Evolutionary conservation across 1,284 basidiomycete genomes (phyloP), one percentile per base, ranked within the genome.

Genomic region (Cryptococcus hybrid): DNA sequence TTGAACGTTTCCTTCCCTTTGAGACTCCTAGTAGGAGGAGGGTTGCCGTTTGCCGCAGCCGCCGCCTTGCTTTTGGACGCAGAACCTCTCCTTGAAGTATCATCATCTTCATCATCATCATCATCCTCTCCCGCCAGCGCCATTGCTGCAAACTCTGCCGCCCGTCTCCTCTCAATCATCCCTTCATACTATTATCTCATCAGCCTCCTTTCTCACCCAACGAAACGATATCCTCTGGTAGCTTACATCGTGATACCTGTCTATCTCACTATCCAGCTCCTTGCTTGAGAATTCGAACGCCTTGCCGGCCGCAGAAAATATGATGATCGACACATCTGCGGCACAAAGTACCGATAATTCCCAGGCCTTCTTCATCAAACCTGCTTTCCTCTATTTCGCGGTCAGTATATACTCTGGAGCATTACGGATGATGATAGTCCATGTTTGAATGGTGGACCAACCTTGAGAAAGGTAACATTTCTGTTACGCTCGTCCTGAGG

Each of bases 321-420:
- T 76, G 54, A 78, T 55, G 49, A 78, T 70, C n/a, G 73, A 75
- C 12, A 78, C 75, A 53, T 75, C 74, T 12, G 75, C 77, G 8
- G 67, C 73, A 57, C 76, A 78, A 7, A 78, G 68, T 1, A 78
- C 77, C 6, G 68, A 71, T 44, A 78, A 62, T 60, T 78, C 77
- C 74, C 76, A 78, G 13, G 77, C 77, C 60, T 78, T 78, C 62
- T 78, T 78, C 75, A 78, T 76, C 50, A 78, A 55, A 36, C 77
- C 77, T 7, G 76, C 76, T 64, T 78, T 78, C 39, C 77, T 69
- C 71, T 77, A 59, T 9, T 46, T 7, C 8, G 18, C 18, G 44
- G 30, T 12, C 7, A 13, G 12, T 34, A 13, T 43, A 51, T 15
- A 40, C 51, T 38, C 7, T n/a, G 34, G 34, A 6, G 13, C 7